These are phyloP conservation scores for Paramyrothecium sp. DNA, from an alignment of 2,329 filamentous ascomycete species.

Conservation along the genomic window DNA sequence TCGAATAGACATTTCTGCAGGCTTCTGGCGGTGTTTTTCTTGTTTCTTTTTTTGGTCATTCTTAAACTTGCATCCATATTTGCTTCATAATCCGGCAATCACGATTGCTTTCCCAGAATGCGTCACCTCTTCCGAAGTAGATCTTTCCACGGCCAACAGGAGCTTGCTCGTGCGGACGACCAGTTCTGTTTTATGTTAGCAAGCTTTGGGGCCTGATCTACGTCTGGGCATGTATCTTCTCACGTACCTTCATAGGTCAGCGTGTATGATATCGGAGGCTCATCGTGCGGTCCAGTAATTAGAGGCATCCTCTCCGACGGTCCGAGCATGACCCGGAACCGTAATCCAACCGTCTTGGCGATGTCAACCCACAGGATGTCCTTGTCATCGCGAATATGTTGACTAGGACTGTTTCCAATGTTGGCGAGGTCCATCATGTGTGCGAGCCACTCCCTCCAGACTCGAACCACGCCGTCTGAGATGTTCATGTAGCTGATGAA, in stretches of 20 bases:
- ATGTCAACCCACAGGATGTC: conserved; percentile 68
- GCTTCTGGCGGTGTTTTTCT: too few relatives aligned
- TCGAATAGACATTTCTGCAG: too few relatives aligned
- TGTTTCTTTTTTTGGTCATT: too few relatives aligned
- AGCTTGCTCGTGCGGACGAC: conserved; percentile 63
- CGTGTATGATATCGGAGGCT: conserved; percentile 66
- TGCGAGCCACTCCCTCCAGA: conserved; percentile 72
- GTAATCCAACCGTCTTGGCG: conserved; percentile 63
- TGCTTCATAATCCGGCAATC: conserved; percentile 47
- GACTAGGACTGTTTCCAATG: neutral
- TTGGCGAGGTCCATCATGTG: conserved; percentile 26
- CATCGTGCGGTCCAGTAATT: conserved; percentile 57
- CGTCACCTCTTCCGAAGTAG: conserved; percentile 57
- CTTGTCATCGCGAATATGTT: conserved; percentile 2
- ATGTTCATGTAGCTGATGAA: conserved; percentile 66
- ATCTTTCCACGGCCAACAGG: conserved; percentile 64
- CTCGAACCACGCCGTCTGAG: conserved; percentile 64
- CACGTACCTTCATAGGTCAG: conserved; percentile 69
- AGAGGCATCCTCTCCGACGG: conserved; percentile 46
- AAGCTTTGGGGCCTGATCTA: neutral
- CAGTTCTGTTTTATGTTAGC: conserved; percentile 52
- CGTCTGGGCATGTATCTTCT: neutral
- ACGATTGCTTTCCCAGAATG: conserved; percentile 66
- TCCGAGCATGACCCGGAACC: conserved; percentile 54
- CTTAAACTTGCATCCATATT: neutral